phyloP scores from a whole-genome alignment of 371 early-diverging fungal genomes.

The Mortierella sp. region DNA sequence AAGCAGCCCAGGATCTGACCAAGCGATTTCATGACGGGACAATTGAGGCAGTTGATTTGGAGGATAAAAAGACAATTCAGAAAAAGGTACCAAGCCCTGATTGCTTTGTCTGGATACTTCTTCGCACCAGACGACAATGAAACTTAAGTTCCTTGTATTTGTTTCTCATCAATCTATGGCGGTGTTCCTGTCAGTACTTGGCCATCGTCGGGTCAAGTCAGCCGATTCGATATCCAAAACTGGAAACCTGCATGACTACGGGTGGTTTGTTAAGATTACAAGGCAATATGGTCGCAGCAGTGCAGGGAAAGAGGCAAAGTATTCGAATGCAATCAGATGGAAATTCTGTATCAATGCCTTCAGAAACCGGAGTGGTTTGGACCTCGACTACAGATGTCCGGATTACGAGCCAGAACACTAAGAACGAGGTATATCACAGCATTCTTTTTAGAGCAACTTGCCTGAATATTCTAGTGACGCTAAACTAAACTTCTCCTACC shows the following conservation, averaged over 20 bases:
- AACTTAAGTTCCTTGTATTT: not conserved
- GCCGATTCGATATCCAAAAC: not conserved
- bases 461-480: too few species aligned
- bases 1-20: constrained; percentile 34
- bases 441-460: too few species aligned
- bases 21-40: constrained; percentile 30
- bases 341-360: too few species aligned
- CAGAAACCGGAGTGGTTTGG: constrained; percentile 1
- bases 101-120: too few species aligned
- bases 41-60: not conserved
- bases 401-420: constrained; percentile 13
- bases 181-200: constrained; percentile 3
- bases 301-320: constrained; percentile 7
- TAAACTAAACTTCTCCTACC: not conserved
- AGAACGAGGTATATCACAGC: constrained; percentile 7
- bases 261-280: not conserved
- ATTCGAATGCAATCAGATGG: not conserved
- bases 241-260: not conserved
- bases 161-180: not conserved
- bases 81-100: constrained; percentile 11
- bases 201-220: constrained; percentile 29
- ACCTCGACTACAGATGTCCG: constrained; percentile 19
- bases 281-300: constrained; percentile 21
- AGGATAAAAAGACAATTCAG: not conserved
- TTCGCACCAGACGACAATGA: too few species aligned